Evolutionary conservation across 2,329 filamentous ascomycete genomes (phyloP).

Genomic region (Stachybotrys echinatus): DNA sequence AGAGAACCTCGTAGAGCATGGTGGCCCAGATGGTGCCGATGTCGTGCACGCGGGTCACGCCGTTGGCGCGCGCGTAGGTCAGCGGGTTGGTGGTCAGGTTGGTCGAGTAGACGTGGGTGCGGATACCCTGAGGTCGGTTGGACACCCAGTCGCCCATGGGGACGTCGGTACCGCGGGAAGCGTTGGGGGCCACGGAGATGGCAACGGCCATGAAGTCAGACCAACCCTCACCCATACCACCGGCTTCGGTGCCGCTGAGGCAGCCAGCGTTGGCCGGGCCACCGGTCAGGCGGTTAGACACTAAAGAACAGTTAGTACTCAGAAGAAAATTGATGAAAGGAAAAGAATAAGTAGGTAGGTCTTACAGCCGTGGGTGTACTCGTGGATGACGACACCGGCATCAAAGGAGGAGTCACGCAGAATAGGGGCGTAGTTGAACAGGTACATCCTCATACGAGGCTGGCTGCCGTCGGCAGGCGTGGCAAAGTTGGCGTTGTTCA

Average conservation of each 20-base stretch:
- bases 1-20: slow-evolving; percentile 50
- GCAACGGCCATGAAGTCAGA: slow-evolving; percentile 50
- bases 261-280: slow-evolving; percentile 49
- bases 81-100: slow-evolving; percentile 41
- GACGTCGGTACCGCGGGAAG: slow-evolving; percentile 41
- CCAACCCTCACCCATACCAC: slow-evolving; percentile 57
- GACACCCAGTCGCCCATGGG: slow-evolving; percentile 45
- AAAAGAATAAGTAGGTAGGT: too few relatives aligned
- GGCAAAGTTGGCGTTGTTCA: slow-evolving; percentile 54
- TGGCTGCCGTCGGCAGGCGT: slow-evolving; percentile 45
- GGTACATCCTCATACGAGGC: slow-evolving; percentile 54
- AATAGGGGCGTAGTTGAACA: slow-evolving; percentile 45
- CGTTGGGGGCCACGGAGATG: slow-evolving; percentile 37
- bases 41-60: slow-evolving; percentile 32
- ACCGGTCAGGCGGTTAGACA: slow-evolving; percentile 54
- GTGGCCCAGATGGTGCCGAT: slow-evolving; percentile 35
- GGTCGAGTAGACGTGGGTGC: slow-evolving; percentile 47
- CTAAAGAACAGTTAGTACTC: slow-evolving; percentile 8
- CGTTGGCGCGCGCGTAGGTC: slow-evolving; percentile 40
- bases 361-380: slow-evolving; percentile 47
- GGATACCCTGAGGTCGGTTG: slow-evolving; percentile 38
- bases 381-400: slow-evolving; percentile 55
- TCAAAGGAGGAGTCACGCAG: slow-evolving; percentile 52
- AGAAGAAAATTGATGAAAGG: not conserved
- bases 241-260: slow-evolving; percentile 39